Conservation (phyloP, 2,329 filamentous ascomycete species). For the Fonsecaea nubica region DNA sequence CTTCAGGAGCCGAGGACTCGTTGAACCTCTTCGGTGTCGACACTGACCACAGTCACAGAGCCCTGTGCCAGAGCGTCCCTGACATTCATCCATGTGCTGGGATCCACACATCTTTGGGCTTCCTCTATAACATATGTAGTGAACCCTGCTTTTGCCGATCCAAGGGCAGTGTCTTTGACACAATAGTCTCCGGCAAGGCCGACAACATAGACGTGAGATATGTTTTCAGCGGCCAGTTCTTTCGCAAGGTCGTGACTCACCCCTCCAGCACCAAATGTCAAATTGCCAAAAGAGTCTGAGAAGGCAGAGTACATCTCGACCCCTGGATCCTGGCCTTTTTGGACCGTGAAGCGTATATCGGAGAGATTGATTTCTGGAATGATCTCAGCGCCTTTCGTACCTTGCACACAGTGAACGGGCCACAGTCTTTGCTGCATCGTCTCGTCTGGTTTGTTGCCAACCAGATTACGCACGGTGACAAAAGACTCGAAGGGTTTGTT, state of each 20-base stretch:
- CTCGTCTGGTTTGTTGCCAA: constrained; percentile 45
- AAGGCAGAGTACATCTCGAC: constrained; percentile 97
- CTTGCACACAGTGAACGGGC: constrained; percentile 88
- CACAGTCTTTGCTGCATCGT: constrained; percentile 74
- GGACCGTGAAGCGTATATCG: constrained; percentile 69
- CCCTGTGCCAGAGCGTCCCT: constrained; percentile 28
- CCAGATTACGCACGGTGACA: constrained; percentile 62
- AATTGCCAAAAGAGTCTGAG: constrained; percentile 73
- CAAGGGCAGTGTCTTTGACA: constrained; percentile 79
- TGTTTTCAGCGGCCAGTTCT: constrained; percentile 60
- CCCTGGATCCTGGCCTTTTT: constrained; percentile 75
- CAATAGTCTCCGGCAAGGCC: constrained; percentile 91
- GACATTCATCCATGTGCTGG: constrained; percentile 63
- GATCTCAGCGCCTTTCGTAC: constrained; percentile 73
- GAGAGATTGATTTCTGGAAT: constrained; percentile 71
- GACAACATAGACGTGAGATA: constrained; percentile 84
- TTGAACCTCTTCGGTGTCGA: constrained; percentile 30
- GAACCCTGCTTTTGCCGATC: constrained; percentile 79
- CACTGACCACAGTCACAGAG: constrained; percentile 32
- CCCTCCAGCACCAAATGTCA: constrained; percentile 44
- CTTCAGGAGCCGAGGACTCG: constrained; percentile 26
- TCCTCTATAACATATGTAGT: constrained; percentile 77
- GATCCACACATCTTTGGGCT: constrained; percentile 75
- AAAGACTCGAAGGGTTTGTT: constrained; percentile 72
- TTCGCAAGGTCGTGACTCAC: constrained; percentile 66